Conservation (phyloP, 805 yeast species). For the Cyberlindnera veronae region DNA sequence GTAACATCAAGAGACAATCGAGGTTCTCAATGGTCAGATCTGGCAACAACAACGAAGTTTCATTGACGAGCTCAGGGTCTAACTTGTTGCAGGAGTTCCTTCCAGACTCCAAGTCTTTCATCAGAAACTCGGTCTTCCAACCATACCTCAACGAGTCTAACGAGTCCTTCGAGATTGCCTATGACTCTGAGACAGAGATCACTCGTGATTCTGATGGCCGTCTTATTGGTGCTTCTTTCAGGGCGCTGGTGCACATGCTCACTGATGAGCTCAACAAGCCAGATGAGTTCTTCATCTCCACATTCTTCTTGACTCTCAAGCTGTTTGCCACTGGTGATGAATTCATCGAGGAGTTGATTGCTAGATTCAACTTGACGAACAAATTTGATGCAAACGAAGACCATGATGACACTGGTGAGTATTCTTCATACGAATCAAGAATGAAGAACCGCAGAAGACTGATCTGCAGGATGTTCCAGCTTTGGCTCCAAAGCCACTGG, state of each 20-base stretch:
- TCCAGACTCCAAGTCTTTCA: conserved; percentile 34
- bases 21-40: conserved; percentile 36
- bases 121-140: conserved; percentile 35
- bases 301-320: conserved; percentile 75
- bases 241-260: conserved; percentile 59
- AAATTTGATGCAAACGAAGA: conserved; percentile 30
- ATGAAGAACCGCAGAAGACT: conserved; percentile 58
- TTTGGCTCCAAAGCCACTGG: conserved; percentile 94
- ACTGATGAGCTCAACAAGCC: conserved; percentile 65
- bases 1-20: conserved; percentile 28
- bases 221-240: conserved; percentile 67
- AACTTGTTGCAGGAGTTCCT: conserved; percentile 33
- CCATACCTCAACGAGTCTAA: conserved; percentile 31
- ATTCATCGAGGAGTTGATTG: conserved; percentile 62
- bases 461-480: conserved; percentile 64
- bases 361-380: conserved; percentile 56
- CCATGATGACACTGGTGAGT: conserved; percentile 33
- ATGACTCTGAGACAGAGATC: conserved; percentile 40
- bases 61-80: conserved; percentile 28
- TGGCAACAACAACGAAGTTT: conserved; percentile 20
- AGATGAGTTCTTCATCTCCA: conserved; percentile 62
- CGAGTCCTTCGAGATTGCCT: conserved; percentile 14
- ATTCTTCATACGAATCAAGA: conserved; percentile 36
- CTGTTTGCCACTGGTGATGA: conserved; percentile 66
- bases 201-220: conserved; percentile 48